phyloP scores from a whole-genome alignment of 768 basidiomycete species.

The Psilocybe sp. region DNA sequence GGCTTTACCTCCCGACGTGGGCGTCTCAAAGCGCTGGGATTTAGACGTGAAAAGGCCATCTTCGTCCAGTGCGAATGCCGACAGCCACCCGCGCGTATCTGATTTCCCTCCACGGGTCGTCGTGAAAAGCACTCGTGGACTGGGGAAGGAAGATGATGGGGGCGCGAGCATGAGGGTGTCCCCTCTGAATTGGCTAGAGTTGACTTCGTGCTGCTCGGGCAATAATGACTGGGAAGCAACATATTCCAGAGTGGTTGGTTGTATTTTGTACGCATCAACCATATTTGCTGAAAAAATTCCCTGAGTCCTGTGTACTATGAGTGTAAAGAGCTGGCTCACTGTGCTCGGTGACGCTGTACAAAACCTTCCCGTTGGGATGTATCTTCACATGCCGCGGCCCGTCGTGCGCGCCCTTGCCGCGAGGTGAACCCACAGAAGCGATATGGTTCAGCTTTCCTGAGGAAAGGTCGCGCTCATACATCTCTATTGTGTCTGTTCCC shows the following conservation, averaged over 20 bases:
- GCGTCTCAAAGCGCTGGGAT: slow-evolving; percentile 38
- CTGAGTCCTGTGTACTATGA: neutral
- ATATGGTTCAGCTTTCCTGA: slow-evolving; percentile 35
- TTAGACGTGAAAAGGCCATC: slow-evolving; percentile 29
- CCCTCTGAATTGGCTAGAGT: slow-evolving; percentile 32
- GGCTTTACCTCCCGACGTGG: slow-evolving; percentile 50
- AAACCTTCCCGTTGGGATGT: slow-evolving; percentile 46
- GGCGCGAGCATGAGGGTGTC: slow-evolving; percentile 45
- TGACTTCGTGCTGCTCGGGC: slow-evolving; percentile 15
- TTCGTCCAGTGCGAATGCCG: slow-evolving; percentile 37
- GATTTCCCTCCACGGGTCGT: slow-evolving; percentile 44
- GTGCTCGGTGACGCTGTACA: slow-evolving; percentile 55
- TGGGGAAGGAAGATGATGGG: slow-evolving; percentile 29
- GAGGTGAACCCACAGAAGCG: slow-evolving; percentile 36
- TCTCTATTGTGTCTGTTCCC: slow-evolving; percentile 45
- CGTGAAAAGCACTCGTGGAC: slow-evolving; percentile 39
- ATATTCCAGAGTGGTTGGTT: slow-evolving; percentile 24
- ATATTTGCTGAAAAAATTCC: slow-evolving; percentile 36
- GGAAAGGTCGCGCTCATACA: slow-evolving; percentile 33
- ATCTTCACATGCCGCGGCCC: slow-evolving; percentile 53
- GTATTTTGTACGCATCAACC: slow-evolving; percentile 42
- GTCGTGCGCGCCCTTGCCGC: slow-evolving; percentile 33
- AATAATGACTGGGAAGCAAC: slow-evolving; percentile 31
- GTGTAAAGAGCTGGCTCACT: slow-evolving; percentile 26
- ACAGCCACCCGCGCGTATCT: slow-evolving; percentile 38